Conservation (phyloP, 2,329 filamentous ascomycete species). For the Verticillium zaregamsianum region DNA sequence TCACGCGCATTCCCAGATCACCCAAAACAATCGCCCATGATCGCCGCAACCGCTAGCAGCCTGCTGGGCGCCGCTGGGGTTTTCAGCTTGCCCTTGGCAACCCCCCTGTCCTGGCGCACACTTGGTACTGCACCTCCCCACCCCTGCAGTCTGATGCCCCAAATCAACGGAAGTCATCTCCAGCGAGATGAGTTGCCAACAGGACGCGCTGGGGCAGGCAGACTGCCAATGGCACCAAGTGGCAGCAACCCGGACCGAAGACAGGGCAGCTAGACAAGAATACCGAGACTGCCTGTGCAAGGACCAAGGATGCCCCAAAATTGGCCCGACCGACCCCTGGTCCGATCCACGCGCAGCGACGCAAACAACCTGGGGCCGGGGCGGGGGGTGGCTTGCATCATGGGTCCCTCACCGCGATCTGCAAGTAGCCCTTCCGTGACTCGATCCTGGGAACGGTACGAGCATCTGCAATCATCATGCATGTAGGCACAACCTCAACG, state of each 20-base stretch:
- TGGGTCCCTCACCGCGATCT: not conserved
- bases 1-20: not conserved
- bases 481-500: not conserved
- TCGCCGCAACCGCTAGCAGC: not conserved
- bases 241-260: too few relatives aligned
- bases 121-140: not conserved
- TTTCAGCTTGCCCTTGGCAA: not conserved
- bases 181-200: not conserved
- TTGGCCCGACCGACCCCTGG: not conserved
- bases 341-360: not conserved
- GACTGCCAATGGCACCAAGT: too few relatives aligned
- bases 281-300: not conserved
- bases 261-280: not conserved
- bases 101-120: not conserved
- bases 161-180: not conserved
- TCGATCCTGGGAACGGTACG: not conserved
- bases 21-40: not conserved
- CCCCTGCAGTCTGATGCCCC: not conserved
- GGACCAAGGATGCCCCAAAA: not conserved
- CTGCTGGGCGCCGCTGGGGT: not conserved
- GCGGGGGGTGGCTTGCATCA: not conserved
- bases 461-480: not conserved
- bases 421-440: not conserved
- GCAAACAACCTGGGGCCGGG: not conserved
- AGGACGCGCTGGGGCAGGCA: not conserved